phyloP scores from a whole-genome alignment of 2,329 filamentous ascomycete species.

The Aspergillus fructus region DNA sequence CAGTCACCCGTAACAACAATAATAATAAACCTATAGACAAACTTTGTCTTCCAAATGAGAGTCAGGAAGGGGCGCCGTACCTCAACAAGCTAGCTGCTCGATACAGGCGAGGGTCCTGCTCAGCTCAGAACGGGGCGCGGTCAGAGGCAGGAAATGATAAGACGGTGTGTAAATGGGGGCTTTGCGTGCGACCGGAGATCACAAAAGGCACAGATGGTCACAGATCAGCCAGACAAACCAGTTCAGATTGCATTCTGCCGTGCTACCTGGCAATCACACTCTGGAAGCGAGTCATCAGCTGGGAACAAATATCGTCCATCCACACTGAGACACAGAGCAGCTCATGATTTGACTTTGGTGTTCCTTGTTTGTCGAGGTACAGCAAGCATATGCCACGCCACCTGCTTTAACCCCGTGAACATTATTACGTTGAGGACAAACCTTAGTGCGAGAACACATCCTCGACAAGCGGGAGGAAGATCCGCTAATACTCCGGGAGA shows the following conservation, averaged over 20 bases:
- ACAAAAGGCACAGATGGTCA: background rate
- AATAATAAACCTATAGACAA: background rate
- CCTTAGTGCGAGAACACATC: no score
- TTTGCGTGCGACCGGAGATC: background rate
- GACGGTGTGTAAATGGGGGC: background rate
- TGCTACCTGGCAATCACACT: slow-evolving; percentile 13
- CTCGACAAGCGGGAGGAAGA: no score
- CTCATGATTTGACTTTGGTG: background rate
- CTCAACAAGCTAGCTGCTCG: no score
- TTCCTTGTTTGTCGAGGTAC: background rate
- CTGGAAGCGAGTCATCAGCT: background rate
- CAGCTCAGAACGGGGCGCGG: background rate
- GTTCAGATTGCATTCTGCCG: slow-evolving; percentile 12
- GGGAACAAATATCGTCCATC: background rate
- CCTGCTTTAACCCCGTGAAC: background rate
- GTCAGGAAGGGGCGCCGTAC: background rate
- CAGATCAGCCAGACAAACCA: slow-evolving; percentile 4
- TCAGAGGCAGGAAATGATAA: background rate
- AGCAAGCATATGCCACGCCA: background rate
- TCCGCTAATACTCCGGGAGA: no score
- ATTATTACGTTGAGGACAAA: no score
- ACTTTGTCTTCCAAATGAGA: background rate
- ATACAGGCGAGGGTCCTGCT: no score
- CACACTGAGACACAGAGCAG: background rate
- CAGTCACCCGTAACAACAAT: background rate